Evolutionary conservation across 495 filamentous ascomycete species (phyloP).

Genomic region (Haplographium delicatum): DNA sequence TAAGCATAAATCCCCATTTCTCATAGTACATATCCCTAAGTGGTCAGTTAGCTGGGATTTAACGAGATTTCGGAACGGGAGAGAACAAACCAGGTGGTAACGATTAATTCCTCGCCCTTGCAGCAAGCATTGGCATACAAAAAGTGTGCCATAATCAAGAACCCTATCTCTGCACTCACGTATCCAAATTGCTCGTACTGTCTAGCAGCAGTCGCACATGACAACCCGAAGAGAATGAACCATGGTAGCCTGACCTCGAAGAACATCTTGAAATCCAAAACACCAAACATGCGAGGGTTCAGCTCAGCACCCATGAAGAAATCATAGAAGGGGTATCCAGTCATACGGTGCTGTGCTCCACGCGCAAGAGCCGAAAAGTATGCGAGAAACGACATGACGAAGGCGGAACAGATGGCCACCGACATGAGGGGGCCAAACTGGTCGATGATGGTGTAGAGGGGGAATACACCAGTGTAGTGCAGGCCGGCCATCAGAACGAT

Average conservation of each 20-base stretch:
- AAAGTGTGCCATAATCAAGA: constrained; percentile 89
- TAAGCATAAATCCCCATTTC: constrained; percentile 99
- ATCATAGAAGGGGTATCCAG: constrained; percentile 85
- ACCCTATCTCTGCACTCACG: constrained; percentile 81
- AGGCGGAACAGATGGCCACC: constrained; percentile 87
- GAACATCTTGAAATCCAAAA: constrained; percentile 99
- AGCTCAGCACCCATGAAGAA: constrained; percentile 99
- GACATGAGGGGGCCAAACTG: constrained; percentile 89
- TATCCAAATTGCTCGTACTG: constrained; percentile 91
- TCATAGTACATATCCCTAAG: constrained; percentile 92
- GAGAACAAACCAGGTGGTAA: constrained; percentile 67
- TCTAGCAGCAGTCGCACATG: constrained; percentile 69
- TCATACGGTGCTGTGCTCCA: constrained; percentile 87
- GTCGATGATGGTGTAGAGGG: constrained; percentile 89
- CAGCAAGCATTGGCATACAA: constrained; percentile 95
- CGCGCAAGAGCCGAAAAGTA: constrained; percentile 78
- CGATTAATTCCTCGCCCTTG: constrained; percentile 94
- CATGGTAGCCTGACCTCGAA: constrained; percentile 96
- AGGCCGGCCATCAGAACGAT: constrained; percentile 60
- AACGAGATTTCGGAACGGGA: constrained; percentile 11
- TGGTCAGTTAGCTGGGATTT: background rate
- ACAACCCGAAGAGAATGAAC: constrained; percentile 85
- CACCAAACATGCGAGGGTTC: constrained; percentile 89
- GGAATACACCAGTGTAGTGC: constrained; percentile 80
- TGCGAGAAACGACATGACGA: constrained; percentile 69